A percentile compares a stretch with the other conserved stretches of the same genome.
phyloP scores from a whole-genome alignment of 257 asterid genomes.

The Osmanthus fragrans region DNA sequence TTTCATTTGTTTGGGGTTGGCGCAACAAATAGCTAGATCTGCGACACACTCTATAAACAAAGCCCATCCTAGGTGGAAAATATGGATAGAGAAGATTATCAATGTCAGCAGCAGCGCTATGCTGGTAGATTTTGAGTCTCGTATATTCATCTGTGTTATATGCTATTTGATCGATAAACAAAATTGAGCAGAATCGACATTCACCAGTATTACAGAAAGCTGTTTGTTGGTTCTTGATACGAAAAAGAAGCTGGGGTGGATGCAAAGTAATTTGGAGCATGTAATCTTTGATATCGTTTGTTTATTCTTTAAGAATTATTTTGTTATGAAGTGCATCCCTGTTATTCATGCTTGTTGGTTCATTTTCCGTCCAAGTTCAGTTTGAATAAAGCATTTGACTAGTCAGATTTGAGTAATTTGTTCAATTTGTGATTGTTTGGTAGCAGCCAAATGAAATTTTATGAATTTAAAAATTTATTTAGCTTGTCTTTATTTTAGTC shows the following conservation, averaged over 20 bases:
- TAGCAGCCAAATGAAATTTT: neutral
- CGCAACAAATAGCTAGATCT: neutral
- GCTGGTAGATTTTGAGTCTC: neutral
- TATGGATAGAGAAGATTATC: neutral
- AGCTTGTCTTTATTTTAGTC: no score
- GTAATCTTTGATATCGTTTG: neutral
- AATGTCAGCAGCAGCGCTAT: neutral
- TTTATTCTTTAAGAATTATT: neutral
- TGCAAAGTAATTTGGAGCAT: conserved; percentile 9
- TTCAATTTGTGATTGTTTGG: neutral
- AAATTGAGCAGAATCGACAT: neutral
- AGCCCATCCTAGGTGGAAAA: neutral
- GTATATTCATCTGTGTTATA: neutral
- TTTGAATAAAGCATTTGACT: neutral
- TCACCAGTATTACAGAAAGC: conserved; percentile 23
- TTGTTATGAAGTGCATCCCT: neutral
- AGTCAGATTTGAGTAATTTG: neutral
- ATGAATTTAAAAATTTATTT: neutral
- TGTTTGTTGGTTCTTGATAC: conserved; percentile 3
- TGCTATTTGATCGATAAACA: neutral
- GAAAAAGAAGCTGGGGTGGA: conserved; percentile 1
- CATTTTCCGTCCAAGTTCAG: neutral
- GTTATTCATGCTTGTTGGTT: neutral
- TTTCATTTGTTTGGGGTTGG: neutral
- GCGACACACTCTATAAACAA: neutral